Percentiles rank a stretch among this genome's conserved stretches.
Evolutionary conservation across 768 basidiomycete species (phyloP).

Genomic region (Mycena rosella): DNA sequence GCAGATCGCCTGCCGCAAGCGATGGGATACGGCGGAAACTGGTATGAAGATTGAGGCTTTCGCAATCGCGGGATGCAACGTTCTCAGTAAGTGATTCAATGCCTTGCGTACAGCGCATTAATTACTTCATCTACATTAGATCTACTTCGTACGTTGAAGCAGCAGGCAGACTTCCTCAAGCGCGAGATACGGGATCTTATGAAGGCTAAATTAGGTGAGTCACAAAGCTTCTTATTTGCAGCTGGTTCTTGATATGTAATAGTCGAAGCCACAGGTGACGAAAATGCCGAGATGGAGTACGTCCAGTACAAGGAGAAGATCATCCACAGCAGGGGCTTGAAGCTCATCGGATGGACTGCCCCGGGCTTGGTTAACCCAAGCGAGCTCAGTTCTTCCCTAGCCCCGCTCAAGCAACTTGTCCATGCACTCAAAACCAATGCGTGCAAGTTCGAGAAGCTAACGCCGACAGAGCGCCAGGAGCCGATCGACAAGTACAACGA

Average conservation of each 20-base stretch:
- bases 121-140: background rate
- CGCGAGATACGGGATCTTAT: background rate
- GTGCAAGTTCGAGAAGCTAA: background rate
- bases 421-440: background rate
- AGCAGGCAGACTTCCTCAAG: conserved; percentile 4
- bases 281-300: background rate
- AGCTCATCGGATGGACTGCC: background rate
- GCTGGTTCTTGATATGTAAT: background rate
- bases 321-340: background rate
- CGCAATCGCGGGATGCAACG: conserved; percentile 23
- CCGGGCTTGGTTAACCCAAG: background rate
- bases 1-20: conserved; percentile 21
- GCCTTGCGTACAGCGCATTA: background rate
- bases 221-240: no score
- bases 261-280: background rate
- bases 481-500: background rate
- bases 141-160: background rate
- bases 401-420: background rate
- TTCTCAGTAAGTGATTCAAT: conserved; percentile 19
- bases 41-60: conserved; percentile 30
- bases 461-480: background rate
- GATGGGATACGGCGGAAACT: conserved; percentile 16
- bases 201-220: background rate
- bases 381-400: background rate
- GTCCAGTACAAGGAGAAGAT: background rate